These are phyloP conservation scores for Crithidia expoeki DNA, from an alignment of 208 protist genomes.

Conservation along the genomic window DNA sequence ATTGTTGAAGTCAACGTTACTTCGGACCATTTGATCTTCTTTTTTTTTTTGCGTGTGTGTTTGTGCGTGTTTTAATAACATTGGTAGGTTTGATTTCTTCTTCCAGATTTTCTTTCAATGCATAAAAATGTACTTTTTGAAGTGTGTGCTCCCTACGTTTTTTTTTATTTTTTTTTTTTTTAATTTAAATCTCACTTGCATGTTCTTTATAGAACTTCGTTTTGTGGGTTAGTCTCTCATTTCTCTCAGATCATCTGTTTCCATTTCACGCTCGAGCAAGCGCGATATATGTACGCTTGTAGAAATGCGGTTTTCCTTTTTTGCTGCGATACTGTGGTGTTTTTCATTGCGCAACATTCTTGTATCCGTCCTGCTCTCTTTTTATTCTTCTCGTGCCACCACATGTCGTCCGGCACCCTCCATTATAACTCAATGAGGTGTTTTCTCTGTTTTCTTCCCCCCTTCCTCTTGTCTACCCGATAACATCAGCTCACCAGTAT, in stretches of 20 bases:
- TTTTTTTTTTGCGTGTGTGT: too few species aligned
- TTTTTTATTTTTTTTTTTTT: slow-evolving; percentile 23
- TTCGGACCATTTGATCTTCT: too few species aligned
- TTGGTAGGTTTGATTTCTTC: background rate
- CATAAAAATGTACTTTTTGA: too few species aligned
- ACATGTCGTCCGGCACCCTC: background rate
- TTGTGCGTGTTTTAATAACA: background rate
- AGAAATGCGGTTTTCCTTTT: too few species aligned
- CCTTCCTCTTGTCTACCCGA: too few species aligned
- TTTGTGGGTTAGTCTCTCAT: slow-evolving; percentile 7
- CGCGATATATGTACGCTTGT: too few species aligned
- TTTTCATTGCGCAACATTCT: too few species aligned
- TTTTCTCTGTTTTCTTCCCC: background rate
- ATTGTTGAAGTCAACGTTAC: too few species aligned
- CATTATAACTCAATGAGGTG: background rate
- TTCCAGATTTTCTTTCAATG: slow-evolving; percentile 18
- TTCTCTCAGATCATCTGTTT: background rate
- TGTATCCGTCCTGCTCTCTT: background rate
- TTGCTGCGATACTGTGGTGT: too few species aligned
- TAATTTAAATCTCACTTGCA: background rate
- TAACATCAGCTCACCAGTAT: too few species aligned
- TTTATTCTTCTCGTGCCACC: background rate
- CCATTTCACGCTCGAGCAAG: too few species aligned
- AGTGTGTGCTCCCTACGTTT: too few species aligned
- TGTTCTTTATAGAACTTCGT: background rate